Evolutionary conservation across 805 yeast species (phyloP), one percentile per base, ranked within the genome.

Genomic region (Starmerella asiatica): DNA sequence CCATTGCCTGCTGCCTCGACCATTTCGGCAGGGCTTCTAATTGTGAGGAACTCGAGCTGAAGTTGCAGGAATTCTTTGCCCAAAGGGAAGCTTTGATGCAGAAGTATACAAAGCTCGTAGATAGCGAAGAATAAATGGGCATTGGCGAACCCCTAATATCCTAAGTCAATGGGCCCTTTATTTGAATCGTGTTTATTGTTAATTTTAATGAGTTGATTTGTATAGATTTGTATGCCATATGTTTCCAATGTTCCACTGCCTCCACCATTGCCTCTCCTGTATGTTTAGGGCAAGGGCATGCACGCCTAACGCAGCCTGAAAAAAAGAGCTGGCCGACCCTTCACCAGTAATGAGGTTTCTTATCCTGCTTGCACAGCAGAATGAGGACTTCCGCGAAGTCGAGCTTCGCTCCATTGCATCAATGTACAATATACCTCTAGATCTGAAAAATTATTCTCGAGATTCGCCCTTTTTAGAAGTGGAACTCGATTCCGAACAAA

Each of bases 331-430:
- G n/a, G n/a, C n/a, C n/a, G n/a, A 16, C 19, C 7, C 21, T 15
- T 15, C 11, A 16, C 8, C 20, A 3, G 19, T n/a, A n/a, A 57
- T 56, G 58, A 67, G 70, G 39, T 91, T 83, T 54, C 57, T 88
- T 35, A 64, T 91, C n/a, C 75, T 79, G 54, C 68, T 91, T 55
- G 94, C 94, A 3, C 95, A 86, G 59, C 71, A 77, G 31, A 85
- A 84, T 54, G 75, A 78, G 37, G 69, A 71, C 43, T 88, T 88
- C 59, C 67, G 97, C 36, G 60, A 61, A 28, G 82, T 94, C 0
- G 98, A 88, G 60, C 61, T 91, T 27, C 84, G 79, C 50, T 78
- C 96, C 0, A 60, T 91, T 33, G 96, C 96, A 0, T 75, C 73
- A 26, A 58, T 80, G 38, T 61, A 71, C 47, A 60, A 61, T 15